Evolutionary conservation across 2,329 filamentous ascomycete genomes (phyloP), one percentile per base, ranked within the genome.

Genomic region (Hymenoscyphus occultus): DNA sequence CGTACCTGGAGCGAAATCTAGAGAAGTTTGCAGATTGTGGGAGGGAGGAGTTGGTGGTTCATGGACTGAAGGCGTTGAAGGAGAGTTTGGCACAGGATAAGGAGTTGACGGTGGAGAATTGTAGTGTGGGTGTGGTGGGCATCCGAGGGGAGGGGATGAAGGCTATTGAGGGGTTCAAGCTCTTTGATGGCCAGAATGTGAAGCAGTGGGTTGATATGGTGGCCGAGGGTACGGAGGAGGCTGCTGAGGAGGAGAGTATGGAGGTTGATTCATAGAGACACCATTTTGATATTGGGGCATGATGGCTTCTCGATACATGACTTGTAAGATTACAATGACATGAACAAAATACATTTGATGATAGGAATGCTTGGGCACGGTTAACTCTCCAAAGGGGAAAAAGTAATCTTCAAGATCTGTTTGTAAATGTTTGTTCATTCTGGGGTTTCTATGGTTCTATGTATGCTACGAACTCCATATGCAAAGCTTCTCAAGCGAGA

Each of bases 1-100:
- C 95, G 69, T 99, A 99, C 79, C 83, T 99, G 64, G 95, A 99
- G 85, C 86, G 92, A 75, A 91, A 97, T 80, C 80, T 97, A 67
- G 93, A 96, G 69, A 81, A 87, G 71, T 98, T 99, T 77, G 85
- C 86, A 74, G 84, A 85, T 70, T 89, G 88, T 76, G 86, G 84
- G 69, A 84, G 91, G 73, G 94, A 97, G 76, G 91, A 96, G 79
- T 82, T 99, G 75, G 89, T 99, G 74, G 88, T 87, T 79, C 95
- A 99, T 81, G 95, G 94, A 39, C 82, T 99, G 76, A 86, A 86
- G 76, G 94, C 95, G 61, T 82, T 99, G 76, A 97, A 97, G 84
- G 95, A 99, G 83, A 96, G 91, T 72, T 82, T 99, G 77, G 90
- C 91, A 65, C 94, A 98, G 85, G 95, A 99, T 80, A 96, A 96